Evolutionary conservation across 495 filamentous ascomycete species (phyloP), one percentile per base, ranked within the genome.

Genomic region (Penicillium macrosclerotiorum): DNA sequence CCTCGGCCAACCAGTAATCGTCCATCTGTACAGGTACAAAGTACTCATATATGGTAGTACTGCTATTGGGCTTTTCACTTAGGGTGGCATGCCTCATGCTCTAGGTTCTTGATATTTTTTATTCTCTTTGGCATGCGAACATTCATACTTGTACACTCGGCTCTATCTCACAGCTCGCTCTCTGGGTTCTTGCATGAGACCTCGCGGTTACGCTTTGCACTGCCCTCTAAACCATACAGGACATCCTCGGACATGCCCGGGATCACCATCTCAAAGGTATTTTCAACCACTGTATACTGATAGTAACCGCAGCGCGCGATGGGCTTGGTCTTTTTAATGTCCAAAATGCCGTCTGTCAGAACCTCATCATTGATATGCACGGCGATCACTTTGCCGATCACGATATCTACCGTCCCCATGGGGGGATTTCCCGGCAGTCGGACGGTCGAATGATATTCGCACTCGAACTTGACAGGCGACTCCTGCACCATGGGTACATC

Each of bases 231-330:
- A 27, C 67, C 63, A 42, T 62, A 62, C 19, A 64, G 45, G 2
- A 60, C 56, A 52, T 70, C 60, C 27, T 60, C 57, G 8, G 60
- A 62, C 59, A 63, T 63, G 7, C 60, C 57, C 14, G 69, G 71
- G 29, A 73, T 69, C 0, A 69, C 55, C 76, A 80, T 79, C 13
- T 78, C 73, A 56, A 79, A 78, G 9, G 71, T 73, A 45, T 79
- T 67, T 30, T 57, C 50, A 8, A 79, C 55, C 24, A 72, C 74
- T 5, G 71, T 62, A 57, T 82, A 82, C 60, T 82, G 64, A 54
- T 73, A 73, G 45, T 82, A 82, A 31, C 79, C 79, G 59, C 73
- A 78, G 19, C 80, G 57, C n/a, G 80, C 78, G 62, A 83, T 78
- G 19, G 78, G 76, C 60, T 62, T 55, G 20, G 73, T 76, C 62